Evolutionary conservation across 75 land plant genomes (phyloP).

Genomic region (Sequoia sempervirens): DNA sequence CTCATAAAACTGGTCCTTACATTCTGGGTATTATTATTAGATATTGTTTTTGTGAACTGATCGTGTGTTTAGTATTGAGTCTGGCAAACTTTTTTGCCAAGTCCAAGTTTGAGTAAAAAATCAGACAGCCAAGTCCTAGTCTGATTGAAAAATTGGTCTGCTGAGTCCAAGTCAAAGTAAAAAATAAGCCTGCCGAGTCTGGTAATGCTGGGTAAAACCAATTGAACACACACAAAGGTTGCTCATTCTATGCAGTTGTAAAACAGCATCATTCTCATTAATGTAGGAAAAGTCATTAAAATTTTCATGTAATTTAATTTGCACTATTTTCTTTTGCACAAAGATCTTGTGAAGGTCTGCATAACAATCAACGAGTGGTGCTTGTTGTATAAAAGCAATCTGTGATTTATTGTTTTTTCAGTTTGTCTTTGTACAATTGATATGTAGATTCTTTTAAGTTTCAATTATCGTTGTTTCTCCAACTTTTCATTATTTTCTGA

Average conservation of each 20-base stretch:
- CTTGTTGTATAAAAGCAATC: not conserved
- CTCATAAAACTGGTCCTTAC: too few relatives aligned
- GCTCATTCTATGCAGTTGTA: not conserved
- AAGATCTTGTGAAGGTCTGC: not conserved
- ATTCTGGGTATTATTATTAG: too few relatives aligned
- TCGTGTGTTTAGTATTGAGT: too few relatives aligned
- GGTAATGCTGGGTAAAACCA: not conserved
- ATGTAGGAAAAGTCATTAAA: not conserved
- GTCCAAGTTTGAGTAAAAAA: too few relatives aligned
- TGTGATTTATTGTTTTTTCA: not conserved
- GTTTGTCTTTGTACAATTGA: not conserved
- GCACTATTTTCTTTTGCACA: not conserved
- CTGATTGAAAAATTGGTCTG: too few relatives aligned
- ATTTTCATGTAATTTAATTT: not conserved
- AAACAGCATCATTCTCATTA: not conserved
- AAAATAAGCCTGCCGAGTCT: too few relatives aligned
- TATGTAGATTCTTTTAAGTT: not conserved
- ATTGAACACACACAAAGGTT: not conserved
- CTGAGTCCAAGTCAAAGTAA: too few relatives aligned
- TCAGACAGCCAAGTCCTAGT: too few relatives aligned
- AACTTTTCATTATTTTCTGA: not conserved
- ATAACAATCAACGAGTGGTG: not conserved
- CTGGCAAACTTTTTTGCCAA: too few relatives aligned
- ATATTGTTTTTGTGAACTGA: too few relatives aligned
- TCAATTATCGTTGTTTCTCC: not conserved